Base-by-base conservation (phyloP, 1,284 basidiomycete species). In the Ceratobasidium sp. region DNA sequence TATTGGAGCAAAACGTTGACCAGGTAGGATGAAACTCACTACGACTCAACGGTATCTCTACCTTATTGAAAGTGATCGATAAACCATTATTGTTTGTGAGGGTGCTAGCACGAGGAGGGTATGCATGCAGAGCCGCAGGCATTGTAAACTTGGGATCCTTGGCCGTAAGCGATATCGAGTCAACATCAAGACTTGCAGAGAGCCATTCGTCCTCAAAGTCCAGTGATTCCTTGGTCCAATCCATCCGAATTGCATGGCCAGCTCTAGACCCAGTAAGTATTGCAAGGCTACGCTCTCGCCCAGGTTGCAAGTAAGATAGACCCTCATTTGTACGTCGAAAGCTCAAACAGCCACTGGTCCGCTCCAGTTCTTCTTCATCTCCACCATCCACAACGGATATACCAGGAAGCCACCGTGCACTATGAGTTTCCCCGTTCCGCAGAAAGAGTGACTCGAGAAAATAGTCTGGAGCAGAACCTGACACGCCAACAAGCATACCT, bases 91-190 rank as follows among this genome's bases (percentile, higher is more conserved):
- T 47, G 7, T 41, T 63, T 27, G 62, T 63, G 6, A 63, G 7
- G 17, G 66, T 69, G 51, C 14, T 24, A 15, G 33, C 66, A 15
- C 66, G 17, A 2, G 51, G 41, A 17, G 66, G 66, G 45, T 56
- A 69, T 3, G 53, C n/a, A 31, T 69, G 36, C 9, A 69, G 2
- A 22, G 19, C 9, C 1, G 45, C 44, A 17, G 36, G 24, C 15
- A 24, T 24, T 19, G 33, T 69, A 22, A 69, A 69, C n/a, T 57
- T n/a, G 8, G 66, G 66, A 17, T 29, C 15, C 2, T 2, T 24
- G 14, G 36, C 53, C n/a, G 66, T 69, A 3, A 69, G 6, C 6
- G 66, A 69, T 6, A 69, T 17, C 2, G 66, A 69, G 54, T 69
- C 66, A 3, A 69, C 31, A 22, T 56, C 53, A 8, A 57, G 36